Evolutionary conservation across 1,284 basidiomycete genomes (phyloP).

Genomic region (Macrocybe sp.): DNA sequence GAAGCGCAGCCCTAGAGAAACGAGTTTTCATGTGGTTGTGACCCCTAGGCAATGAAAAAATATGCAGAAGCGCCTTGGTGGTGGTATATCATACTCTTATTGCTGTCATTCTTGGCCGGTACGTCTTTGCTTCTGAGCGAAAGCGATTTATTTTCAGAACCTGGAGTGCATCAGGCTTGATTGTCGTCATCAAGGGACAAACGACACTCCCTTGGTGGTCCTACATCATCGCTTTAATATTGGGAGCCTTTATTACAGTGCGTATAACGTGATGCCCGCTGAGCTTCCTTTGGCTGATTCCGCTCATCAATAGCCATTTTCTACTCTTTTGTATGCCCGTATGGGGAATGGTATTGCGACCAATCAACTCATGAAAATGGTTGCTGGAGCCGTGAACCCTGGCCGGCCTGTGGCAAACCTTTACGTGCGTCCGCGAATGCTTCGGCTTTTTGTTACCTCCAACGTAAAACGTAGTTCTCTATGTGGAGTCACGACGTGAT

Average conservation of each 20-base stretch:
- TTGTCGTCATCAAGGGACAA: slow-evolving; percentile 51
- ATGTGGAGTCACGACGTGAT: slow-evolving; percentile 64
- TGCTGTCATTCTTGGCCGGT: slow-evolving; percentile 50
- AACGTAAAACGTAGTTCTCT: slow-evolving; percentile 39
- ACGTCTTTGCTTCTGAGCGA: slow-evolving; percentile 8
- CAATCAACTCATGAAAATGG: slow-evolving; percentile 63
- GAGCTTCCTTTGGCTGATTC: not conserved
- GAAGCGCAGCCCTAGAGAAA: not conserved
- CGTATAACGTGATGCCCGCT: slow-evolving; percentile 2
- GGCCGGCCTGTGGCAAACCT: slow-evolving; percentile 64
- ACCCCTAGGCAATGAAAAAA: slow-evolving; percentile 38
- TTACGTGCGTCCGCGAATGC: slow-evolving; percentile 36
- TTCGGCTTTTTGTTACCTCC: not conserved
- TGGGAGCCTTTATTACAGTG: slow-evolving; percentile 36
- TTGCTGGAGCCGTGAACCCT: slow-evolving; percentile 56
- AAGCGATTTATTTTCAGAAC: not conserved
- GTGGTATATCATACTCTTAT: slow-evolving; percentile 48
- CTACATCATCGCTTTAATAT: slow-evolving; percentile 42
- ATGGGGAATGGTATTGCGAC: slow-evolving; percentile 58
- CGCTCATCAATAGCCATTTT: slow-evolving; percentile 27
- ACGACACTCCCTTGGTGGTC: slow-evolving; percentile 64
- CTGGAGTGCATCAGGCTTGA: slow-evolving; percentile 35
- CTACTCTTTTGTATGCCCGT: slow-evolving; percentile 38
- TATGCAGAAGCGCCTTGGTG: slow-evolving; percentile 50
- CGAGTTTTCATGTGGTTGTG: not conserved